Base-by-base conservation (phyloP, 2,329 filamentous ascomycete species). In the Ciborinia camelliae region DNA sequence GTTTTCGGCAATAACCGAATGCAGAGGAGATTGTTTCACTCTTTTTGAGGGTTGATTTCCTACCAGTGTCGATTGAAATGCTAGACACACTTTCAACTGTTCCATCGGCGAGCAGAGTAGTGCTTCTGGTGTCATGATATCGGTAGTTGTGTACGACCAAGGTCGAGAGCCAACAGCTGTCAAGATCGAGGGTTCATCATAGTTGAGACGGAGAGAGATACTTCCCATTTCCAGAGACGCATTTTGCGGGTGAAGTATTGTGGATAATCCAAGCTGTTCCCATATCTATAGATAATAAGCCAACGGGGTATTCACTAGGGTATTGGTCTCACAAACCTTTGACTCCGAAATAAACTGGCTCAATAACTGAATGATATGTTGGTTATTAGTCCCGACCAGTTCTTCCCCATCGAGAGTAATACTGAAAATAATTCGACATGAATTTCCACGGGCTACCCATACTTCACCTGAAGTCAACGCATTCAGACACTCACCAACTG, bases 261-360 rank as follows among this genome's bases (percentile, higher is more conserved):
- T 50, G 18, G 67, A 71, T 12, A 75, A 53, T 28, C 60, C 69
- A 9, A 74, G 63, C 23, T 70, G 68, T 59, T 63, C 59, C 72
- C 72, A 74, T 61, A 72, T 57, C 73, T 74, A 59, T 8, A 10
- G 23, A 52, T 50, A 53, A 41, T 72, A 41, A 68, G 62, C 15
- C 61, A 28, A 62, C 12, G 37, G 20, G 10, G 26, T 2, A 35
- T 45, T 23, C 23, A 3, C 10, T 2, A 18, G 20, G n/a, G 6
- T 10, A 20, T 48, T 10, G 35, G 12, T 62, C 61, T 67, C 23
- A 41, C 62, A 8, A 50, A 73, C 73, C 57, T 71, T 61, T 39
- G 65, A 67, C 65, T 71, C 66, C 53, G 65, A 66, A 45, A 73
- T 41, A 14, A 45, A 66, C 43, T 64, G 47, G 7, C 67, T 68